These are phyloP conservation scores for Mimosa bimucronata DNA, from an alignment of 306 rosid species.

Conservation along the genomic window DNA sequence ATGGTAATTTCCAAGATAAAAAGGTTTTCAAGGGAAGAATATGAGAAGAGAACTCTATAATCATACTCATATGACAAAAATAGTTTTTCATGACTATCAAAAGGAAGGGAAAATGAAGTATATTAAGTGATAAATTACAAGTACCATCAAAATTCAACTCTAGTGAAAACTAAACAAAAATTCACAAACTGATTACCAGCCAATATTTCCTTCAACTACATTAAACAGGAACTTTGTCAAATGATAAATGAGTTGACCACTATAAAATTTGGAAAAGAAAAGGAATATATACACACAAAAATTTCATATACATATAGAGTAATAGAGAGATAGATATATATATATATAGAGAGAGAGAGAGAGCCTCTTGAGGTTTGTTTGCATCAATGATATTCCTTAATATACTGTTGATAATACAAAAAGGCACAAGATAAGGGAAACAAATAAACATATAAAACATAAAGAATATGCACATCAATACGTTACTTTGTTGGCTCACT, in stretches of 20 bases:
- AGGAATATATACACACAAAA: neutral
- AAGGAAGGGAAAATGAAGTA: slow-evolving; percentile 1
- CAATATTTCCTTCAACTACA: neutral
- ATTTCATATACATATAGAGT: neutral
- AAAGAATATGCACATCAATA: slow-evolving; percentile 5
- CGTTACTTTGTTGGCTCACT: neutral
- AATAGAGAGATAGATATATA: neutral
- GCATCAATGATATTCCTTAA: neutral
- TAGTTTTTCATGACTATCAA: neutral
- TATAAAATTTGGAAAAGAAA: neutral
- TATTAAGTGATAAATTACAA: neutral
- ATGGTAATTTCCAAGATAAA: neutral
- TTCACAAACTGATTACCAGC: neutral
- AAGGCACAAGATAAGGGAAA: slow-evolving; percentile 12
- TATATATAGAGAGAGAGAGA: neutral
- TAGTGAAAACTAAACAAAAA: neutral
- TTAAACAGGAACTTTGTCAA: neutral
- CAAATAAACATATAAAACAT: neutral
- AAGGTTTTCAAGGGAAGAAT: neutral
- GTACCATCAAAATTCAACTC: neutral
- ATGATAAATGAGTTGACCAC: neutral
- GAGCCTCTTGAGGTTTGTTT: slow-evolving; percentile 6
- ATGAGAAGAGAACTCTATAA: neutral
- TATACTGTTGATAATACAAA: neutral
- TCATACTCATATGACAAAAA: neutral